Percentiles rank a stretch among this genome's conserved stretches.
Conservation (phyloP, 2,329 filamentous ascomycete species). For the Cladorrhinum sp. region DNA sequence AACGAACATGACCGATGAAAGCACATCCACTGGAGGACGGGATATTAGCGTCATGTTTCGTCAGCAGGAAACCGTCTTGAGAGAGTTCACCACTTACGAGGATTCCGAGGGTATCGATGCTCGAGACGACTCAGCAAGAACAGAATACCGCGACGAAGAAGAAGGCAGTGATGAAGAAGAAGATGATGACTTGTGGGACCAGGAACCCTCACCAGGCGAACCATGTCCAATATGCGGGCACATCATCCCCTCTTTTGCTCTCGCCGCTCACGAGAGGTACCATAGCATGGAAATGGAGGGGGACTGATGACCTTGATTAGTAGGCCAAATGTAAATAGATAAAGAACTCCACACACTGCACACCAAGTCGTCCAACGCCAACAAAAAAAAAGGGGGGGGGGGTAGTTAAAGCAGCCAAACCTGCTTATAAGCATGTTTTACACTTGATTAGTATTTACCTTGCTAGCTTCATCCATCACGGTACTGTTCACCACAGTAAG, state of each 20-base stretch:
- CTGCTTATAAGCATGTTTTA: no score
- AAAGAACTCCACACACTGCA: background rate
- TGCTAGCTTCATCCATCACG: no score
- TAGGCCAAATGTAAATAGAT: background rate
- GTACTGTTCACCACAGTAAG: no score
- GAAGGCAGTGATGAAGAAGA: constrained; percentile 10
- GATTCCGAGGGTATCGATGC: constrained; percentile 10
- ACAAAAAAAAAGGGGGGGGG: no score
- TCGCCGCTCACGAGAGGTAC: constrained; percentile 30
- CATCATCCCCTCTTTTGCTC: constrained; percentile 30
- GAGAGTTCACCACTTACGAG: constrained; percentile 59
- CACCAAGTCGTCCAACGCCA: no score
- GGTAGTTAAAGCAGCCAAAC: no score
- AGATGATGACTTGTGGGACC: constrained; percentile 6
- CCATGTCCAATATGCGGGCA: constrained; percentile 29
- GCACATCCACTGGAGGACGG: constrained; percentile 49
- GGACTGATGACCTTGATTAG: background rate
- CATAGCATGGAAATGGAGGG: constrained; percentile 24
- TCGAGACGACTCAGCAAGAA: background rate
- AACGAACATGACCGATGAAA: constrained; percentile 71
- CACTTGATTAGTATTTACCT: no score
- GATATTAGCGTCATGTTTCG: constrained; percentile 84
- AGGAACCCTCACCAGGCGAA: constrained; percentile 4
- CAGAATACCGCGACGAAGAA: background rate
- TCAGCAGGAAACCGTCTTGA: constrained; percentile 65